These are phyloP conservation scores for Boeremia lycopersici DNA, from an alignment of 2,329 filamentous ascomycete genomes.

Conservation along the genomic window DNA sequence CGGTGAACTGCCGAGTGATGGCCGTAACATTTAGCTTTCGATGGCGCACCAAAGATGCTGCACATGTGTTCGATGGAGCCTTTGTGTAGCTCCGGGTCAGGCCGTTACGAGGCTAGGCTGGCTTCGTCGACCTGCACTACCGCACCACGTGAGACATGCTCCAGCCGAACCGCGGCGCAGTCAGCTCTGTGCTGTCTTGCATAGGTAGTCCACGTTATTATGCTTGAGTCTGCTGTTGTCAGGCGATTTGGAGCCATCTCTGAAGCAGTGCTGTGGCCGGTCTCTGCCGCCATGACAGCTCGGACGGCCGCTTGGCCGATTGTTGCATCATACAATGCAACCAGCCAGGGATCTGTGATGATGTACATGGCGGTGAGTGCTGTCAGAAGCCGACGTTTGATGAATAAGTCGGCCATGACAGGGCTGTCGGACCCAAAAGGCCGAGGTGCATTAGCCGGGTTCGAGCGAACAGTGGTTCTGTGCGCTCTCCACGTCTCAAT, in stretches of 20 bases:
- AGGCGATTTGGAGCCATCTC: conserved; percentile 19
- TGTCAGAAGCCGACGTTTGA: conserved; percentile 38
- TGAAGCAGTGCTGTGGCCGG: conserved; percentile 6
- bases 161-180: conserved; percentile 32
- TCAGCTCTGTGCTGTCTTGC: conserved; percentile 37
- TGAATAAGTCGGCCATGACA: conserved; percentile 38
- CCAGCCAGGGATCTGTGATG: conserved; percentile 28
- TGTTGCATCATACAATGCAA: conserved; percentile 32
- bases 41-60: conserved; percentile 27
- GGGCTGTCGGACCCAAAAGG: conserved; percentile 37
- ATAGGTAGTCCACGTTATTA: conserved; percentile 37
- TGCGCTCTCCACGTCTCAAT: conserved; percentile 37
- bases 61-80: conserved; percentile 30
- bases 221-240: conserved; percentile 16
- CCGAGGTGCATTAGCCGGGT: conserved; percentile 44
- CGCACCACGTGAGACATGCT: conserved; percentile 36
- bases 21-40: conserved; percentile 36
- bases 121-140: conserved; percentile 20
- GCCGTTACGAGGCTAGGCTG: conserved; percentile 29
- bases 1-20: conserved; percentile 43
- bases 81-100: conserved; percentile 39
- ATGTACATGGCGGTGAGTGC: conserved; percentile 47
- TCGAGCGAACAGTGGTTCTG: conserved; percentile 43
- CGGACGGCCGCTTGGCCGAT: conserved; percentile 21
- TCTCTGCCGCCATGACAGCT: conserved; percentile 5